Evolutionary conservation across 176 grass and related monocot species (phyloP).

Genomic region (Poa annua): DNA sequence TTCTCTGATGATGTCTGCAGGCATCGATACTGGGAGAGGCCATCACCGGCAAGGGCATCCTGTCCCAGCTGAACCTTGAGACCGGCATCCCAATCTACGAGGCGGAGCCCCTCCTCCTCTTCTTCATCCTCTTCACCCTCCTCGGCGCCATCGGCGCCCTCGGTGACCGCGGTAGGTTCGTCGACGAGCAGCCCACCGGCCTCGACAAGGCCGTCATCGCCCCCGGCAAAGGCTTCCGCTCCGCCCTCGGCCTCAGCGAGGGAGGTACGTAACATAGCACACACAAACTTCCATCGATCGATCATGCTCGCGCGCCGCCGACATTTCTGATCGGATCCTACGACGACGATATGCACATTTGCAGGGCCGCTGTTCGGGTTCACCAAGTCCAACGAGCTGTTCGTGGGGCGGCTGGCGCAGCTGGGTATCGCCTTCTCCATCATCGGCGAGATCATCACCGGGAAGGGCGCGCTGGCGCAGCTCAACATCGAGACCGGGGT

Average conservation of each 20-base stretch:
- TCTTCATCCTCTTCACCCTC: constrained; percentile 99
- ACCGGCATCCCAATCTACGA: constrained; percentile 99
- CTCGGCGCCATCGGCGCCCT: constrained; percentile 97
- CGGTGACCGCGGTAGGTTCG: constrained; percentile 82
- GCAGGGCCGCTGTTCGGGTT: constrained; percentile 63
- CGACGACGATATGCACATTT: neutral
- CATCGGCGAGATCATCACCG: constrained; percentile 73
- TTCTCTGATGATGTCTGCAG: constrained; percentile 24
- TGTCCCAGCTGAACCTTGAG: constrained; percentile 90
- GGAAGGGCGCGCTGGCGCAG: constrained; percentile 73
- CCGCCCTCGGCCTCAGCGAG: constrained; percentile 81
- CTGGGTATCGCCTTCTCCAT: constrained; percentile 75
- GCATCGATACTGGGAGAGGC: constrained; percentile 96
- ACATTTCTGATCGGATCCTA: neutral
- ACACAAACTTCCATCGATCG: neutral
- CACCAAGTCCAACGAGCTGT: constrained; percentile 73
- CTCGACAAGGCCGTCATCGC: constrained; percentile 85
- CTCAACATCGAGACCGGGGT: constrained; percentile 75
- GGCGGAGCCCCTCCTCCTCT: constrained; percentile 97
- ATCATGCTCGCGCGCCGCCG: neutral
- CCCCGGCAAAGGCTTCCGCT: constrained; percentile 82
- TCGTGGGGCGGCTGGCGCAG: constrained; percentile 68
- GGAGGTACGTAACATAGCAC: constrained; percentile 48
- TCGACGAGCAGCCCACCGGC: constrained; percentile 69
- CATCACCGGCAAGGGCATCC: constrained; percentile 95